Evolutionary conservation across 2,329 filamentous ascomycete species (phyloP).

Genomic region (Coleophoma eucalyptorum): DNA sequence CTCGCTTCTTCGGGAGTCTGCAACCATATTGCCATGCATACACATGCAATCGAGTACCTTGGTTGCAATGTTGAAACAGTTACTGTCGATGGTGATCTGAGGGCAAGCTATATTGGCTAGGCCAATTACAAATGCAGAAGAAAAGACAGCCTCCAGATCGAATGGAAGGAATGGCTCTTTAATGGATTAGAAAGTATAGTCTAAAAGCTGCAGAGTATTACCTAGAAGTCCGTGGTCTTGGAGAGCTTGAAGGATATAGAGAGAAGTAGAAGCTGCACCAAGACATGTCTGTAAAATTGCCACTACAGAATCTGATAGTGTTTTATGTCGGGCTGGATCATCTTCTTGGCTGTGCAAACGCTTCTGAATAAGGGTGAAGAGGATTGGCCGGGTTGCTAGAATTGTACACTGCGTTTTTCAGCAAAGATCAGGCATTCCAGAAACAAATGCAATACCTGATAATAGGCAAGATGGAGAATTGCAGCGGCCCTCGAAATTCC

Average conservation of each 20-base stretch:
- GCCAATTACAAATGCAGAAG: slow-evolving; percentile 52
- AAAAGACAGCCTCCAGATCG: slow-evolving; percentile 35
- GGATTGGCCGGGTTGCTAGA: not conserved
- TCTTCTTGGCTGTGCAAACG: not conserved
- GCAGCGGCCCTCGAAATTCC: not conserved
- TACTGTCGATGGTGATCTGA: not conserved
- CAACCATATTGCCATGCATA: not conserved
- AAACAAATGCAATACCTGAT: not conserved
- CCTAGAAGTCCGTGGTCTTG: not conserved
- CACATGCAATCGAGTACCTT: not conserved
- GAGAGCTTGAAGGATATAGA: not conserved
- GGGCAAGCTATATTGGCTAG: not conserved
- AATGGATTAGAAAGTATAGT: not conserved
- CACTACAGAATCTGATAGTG: not conserved
- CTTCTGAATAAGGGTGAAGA: not conserved
- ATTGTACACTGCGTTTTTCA: not conserved
- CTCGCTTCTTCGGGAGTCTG: not conserved
- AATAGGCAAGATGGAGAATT: not conserved
- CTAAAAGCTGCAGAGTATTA: not conserved
- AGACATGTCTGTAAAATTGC: not conserved
- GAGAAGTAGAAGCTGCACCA: not conserved
- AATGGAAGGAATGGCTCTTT: not conserved
- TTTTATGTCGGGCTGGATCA: not conserved
- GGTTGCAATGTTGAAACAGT: not conserved
- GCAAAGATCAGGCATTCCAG: not conserved